These are phyloP conservation scores for Cryphonectria radicalis DNA, from an alignment of 2,329 filamentous ascomycete genomes.

Conservation along the genomic window DNA sequence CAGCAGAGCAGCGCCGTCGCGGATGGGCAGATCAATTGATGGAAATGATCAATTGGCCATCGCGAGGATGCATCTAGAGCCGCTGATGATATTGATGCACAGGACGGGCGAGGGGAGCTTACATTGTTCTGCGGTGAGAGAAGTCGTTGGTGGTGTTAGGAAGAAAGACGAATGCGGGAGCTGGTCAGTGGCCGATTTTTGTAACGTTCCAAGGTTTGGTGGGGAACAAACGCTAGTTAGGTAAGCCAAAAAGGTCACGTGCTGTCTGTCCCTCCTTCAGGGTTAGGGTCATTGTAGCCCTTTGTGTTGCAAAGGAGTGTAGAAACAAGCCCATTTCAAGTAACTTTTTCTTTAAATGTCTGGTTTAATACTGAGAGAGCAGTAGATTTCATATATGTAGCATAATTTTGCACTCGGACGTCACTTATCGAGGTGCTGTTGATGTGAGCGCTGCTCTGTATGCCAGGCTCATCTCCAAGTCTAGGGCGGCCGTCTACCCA, in stretches of 20 bases:
- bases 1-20: slow-evolving; percentile 12
- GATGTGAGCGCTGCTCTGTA: background rate
- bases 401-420: background rate
- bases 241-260: slow-evolving; percentile 3
- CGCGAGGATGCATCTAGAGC: background rate
- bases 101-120: slow-evolving; percentile 31
- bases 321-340: background rate
- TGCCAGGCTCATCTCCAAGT: background rate
- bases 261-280: background rate
- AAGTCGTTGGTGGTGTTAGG: slow-evolving; percentile 51
- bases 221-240: slow-evolving; percentile 12
- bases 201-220: slow-evolving; percentile 15
- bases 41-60: slow-evolving; percentile 16
- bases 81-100: slow-evolving; percentile 1
- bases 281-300: background rate
- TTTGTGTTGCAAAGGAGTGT: background rate
- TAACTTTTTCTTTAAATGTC: background rate
- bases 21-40: slow-evolving; percentile 3
- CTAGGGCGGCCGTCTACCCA: background rate
- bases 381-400: background rate
- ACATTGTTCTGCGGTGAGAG: slow-evolving; percentile 48
- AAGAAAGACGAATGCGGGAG: slow-evolving; percentile 39
- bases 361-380: background rate
- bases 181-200: slow-evolving; percentile 30
- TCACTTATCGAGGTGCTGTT: background rate